Evolutionary conservation across 2,329 filamentous ascomycete species (phyloP), one percentile per base, ranked within the genome.

Genomic region (Thermothelomyces thermophilus): DNA sequence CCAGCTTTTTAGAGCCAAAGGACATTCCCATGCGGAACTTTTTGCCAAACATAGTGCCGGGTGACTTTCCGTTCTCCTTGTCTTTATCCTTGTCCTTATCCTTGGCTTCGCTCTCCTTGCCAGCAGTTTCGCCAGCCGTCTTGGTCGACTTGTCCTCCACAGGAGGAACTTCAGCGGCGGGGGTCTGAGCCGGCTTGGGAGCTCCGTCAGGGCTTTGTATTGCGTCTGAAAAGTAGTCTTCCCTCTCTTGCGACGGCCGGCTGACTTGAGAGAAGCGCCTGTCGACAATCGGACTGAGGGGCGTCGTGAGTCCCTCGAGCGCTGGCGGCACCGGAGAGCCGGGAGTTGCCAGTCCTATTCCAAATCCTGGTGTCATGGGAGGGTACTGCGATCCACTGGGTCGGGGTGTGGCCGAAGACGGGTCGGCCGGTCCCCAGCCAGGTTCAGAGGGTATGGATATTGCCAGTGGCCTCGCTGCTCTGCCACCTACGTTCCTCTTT

Each of bases 1-100:
- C 82, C 13, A 91, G 74, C 68, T 95, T 95, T 73, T 94, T 96
- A 61, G 84, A 85, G 58, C 84, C 83, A 62, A 91, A 90, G 0
- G 84, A 82, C 72, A 79, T 79, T 68, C 77, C 78, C 80, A 87
- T 85, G 41, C 86, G 82, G 66, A 95, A 90, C 60, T 88, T 88
- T 61, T 87, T 88, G 37, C 86, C 82, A 64, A 95, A 94, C 5
- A 88, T 72, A 2, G 78, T 83, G 48, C 74, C 71, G 4, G 72
- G 71, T 2, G 73, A 70, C 59, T 87, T 86, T 11, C 73, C 70
- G 48, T 74, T 83, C 17, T 73, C 69, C 26, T 62, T 63, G 11
- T 71, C 66, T 58, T 72, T 74, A 3, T 72, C 69, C 56, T 74
- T 70, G 41, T 71, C 72, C 57, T 74, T 69, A 39, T 70, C 71